Conservation (phyloP, 164 flowering plant species). For the Aristolochia fimbriata region DNA sequence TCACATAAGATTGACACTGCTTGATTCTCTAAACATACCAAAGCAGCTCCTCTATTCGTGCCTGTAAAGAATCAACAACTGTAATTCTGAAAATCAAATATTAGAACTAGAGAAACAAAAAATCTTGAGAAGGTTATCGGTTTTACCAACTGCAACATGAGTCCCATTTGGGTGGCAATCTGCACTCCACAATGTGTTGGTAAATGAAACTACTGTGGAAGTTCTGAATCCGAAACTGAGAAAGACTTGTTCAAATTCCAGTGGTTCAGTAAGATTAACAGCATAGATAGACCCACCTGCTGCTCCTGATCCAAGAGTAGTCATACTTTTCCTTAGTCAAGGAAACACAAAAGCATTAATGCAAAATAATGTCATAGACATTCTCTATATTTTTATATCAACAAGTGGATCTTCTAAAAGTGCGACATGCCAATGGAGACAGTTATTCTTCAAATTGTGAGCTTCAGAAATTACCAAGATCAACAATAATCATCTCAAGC, state of each 20-base stretch:
- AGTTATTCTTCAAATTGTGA: no score
- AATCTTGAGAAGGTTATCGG: neutral
- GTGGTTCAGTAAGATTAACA: constrained; percentile 38
- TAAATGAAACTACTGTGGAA: constrained; percentile 30
- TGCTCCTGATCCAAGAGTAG: constrained; percentile 66
- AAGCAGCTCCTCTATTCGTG: constrained; percentile 60
- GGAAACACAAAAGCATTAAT: neutral
- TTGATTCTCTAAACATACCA: constrained; percentile 62
- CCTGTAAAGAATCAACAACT: constrained; percentile 25
- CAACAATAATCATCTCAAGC: no score
- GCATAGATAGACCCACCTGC: constrained; percentile 50
- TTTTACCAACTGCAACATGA: constrained; percentile 52
- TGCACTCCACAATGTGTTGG: constrained; percentile 73
- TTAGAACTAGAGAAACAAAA: neutral
- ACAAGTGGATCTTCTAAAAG: no score
- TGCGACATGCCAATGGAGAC: no score
- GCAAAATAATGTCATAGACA: no score
- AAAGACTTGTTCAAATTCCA: constrained; percentile 22
- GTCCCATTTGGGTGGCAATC: constrained; percentile 40
- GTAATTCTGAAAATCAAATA: no score
- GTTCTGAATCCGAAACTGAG: constrained; percentile 16
- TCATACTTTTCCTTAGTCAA: constrained; percentile 56
- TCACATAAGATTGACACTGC: constrained; percentile 40
- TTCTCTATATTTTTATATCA: no score
- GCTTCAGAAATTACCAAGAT: no score